Evolutionary conservation across 2,329 filamentous ascomycete species (phyloP).

Genomic region (Diaporthe caulivora): DNA sequence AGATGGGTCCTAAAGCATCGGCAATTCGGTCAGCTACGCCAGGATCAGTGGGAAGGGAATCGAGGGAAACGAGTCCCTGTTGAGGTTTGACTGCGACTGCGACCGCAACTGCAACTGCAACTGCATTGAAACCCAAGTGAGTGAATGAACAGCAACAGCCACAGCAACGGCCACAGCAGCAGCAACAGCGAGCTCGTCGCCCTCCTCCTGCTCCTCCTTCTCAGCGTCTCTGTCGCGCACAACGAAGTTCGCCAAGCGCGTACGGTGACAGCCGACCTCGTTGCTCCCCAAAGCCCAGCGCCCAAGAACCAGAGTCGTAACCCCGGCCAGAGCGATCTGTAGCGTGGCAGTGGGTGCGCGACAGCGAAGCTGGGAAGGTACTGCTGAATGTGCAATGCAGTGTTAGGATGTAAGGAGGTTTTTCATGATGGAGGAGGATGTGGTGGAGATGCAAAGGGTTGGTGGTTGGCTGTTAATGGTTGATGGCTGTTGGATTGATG

Average conservation of each 20-base stretch:
- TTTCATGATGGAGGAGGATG: not conserved
- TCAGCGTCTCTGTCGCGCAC: not conserved
- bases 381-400: not conserved
- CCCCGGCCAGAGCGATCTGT: not conserved
- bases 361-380: not conserved
- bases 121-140: not conserved
- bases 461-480: not conserved
- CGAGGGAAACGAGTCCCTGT: not conserved
- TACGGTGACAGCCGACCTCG: not conserved
- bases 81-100: not conserved
- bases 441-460: not conserved
- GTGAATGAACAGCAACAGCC: not conserved
- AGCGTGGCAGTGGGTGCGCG: not conserved
- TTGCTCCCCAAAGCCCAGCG: not conserved
- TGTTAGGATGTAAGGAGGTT: not conserved
- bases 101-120: not conserved
- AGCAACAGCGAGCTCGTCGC: not conserved
- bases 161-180: not conserved
- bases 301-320: not conserved
- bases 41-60: not conserved
- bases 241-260: not conserved
- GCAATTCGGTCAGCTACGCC: not conserved
- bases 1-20: not conserved
- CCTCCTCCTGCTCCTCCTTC: not conserved
- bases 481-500: not conserved